Percentiles rank a stretch among this genome's conserved stretches.
These are phyloP conservation scores for Arthrinium phaeospermum DNA, from an alignment of 2,329 filamentous ascomycete genomes.

Conservation along the genomic window DNA sequence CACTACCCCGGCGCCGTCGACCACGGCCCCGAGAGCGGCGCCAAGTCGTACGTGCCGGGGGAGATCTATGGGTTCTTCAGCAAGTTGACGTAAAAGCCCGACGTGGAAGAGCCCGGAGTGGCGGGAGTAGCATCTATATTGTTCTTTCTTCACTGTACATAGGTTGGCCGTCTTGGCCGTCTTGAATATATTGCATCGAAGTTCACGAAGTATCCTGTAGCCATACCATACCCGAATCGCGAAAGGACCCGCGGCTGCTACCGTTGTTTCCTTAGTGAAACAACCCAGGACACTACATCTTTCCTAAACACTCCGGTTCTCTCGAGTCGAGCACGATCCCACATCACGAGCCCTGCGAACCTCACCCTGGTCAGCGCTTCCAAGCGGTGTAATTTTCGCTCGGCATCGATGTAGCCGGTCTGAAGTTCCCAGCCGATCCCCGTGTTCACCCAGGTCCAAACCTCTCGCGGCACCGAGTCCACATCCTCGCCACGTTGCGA, in stretches of 20 bases:
- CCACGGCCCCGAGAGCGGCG: background rate
- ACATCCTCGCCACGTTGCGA: background rate
- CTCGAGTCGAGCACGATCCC: background rate
- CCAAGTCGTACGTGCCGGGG: slow-evolving; percentile 12
- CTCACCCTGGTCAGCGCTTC: background rate
- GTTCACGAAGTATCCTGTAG: too few species aligned
- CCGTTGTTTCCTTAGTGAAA: background rate
- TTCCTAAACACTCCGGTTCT: background rate
- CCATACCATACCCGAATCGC: too few species aligned
- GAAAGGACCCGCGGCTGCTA: too few species aligned
- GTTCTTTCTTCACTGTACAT: background rate
- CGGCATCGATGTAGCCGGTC: background rate
- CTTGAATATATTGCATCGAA: background rate
- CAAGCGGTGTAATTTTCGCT: background rate
- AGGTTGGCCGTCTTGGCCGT: background rate
- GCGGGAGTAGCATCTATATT: background rate
- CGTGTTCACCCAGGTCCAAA: background rate
- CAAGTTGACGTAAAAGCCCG: background rate
- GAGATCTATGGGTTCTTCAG: slow-evolving; percentile 7
- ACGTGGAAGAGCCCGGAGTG: background rate
- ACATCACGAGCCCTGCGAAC: background rate
- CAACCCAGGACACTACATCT: background rate
- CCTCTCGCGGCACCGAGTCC: background rate
- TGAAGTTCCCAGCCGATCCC: background rate
- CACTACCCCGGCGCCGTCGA: slow-evolving; percentile 28